A percentile compares a stretch with the other conserved stretches of the same genome.
Conservation (phyloP, 768 basidiomycete genomes). For the Galerina marginata region DNA sequence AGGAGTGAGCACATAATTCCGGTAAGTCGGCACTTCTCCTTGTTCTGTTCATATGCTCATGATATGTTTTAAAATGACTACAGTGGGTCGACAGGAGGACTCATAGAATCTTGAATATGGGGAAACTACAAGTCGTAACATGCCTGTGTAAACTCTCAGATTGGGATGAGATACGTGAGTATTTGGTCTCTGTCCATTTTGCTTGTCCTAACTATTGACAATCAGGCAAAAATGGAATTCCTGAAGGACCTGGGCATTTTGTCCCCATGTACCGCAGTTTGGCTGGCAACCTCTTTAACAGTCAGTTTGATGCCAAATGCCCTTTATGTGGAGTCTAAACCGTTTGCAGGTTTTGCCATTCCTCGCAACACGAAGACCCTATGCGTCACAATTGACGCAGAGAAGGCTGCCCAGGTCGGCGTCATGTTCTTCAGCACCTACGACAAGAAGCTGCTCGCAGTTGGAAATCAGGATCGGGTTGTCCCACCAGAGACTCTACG, state of each 20-base stretch:
- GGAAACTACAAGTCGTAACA: constrained; percentile 16
- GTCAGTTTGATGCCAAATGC: constrained; percentile 2
- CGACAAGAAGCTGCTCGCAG: constrained; percentile 14
- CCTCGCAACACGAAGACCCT: constrained; percentile 14
- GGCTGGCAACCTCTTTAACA: constrained; percentile 10
- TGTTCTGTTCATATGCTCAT: not conserved
- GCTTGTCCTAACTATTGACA: constrained; percentile 4
- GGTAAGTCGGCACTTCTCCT: constrained; percentile 13
- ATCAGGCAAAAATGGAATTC: constrained; percentile 22
- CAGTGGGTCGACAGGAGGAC: constrained; percentile 21
- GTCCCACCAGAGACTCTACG: constrained; percentile 22
- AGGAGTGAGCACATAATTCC: constrained; percentile 26
- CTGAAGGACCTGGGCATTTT: constrained; percentile 30
- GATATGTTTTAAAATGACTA: not conserved
- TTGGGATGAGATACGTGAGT: constrained; percentile 28
- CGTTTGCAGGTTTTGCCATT: constrained; percentile 14
- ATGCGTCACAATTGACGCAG: constrained; percentile 26
- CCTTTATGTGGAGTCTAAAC: not conserved
- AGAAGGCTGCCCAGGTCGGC: constrained; percentile 20
- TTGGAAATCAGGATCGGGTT: constrained; percentile 19
- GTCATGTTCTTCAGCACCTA: constrained; percentile 27
- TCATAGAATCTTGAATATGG: constrained; percentile 25
- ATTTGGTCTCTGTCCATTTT: not conserved
- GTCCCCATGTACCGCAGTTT: constrained; percentile 25
- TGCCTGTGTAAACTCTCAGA: constrained; percentile 19